phyloP scores from a whole-genome alignment of 1,284 basidiomycete species.

The Porphyrellus sp. region DNA sequence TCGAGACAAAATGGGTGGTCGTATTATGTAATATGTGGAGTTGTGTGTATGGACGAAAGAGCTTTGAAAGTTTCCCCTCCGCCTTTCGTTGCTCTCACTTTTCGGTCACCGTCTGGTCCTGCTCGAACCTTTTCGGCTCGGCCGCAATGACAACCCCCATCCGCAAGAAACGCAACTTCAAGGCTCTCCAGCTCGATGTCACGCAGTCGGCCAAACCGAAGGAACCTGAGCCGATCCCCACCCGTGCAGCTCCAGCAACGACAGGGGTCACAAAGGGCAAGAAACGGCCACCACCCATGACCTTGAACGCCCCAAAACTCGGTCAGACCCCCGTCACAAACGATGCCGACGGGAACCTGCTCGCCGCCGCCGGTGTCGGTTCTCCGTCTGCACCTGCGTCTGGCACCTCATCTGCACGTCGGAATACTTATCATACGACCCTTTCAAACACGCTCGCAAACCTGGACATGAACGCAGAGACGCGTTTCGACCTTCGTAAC shows the following conservation, averaged over 20 bases:
- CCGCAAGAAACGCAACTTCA: slow-evolving; percentile 81
- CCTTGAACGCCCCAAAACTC: slow-evolving; percentile 46
- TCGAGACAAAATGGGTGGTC: slow-evolving; percentile 1
- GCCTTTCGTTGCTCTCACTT: slow-evolving; percentile 9
- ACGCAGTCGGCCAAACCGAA: slow-evolving; percentile 43
- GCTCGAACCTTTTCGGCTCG: slow-evolving; percentile 1
- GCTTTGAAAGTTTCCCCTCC: slow-evolving; percentile 17
- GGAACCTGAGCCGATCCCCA: slow-evolving; percentile 39
- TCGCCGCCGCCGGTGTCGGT: slow-evolving; percentile 39
- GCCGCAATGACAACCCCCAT: slow-evolving; percentile 45
- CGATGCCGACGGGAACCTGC: slow-evolving; percentile 38
- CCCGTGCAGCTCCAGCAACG: slow-evolving; percentile 36
- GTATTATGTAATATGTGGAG: slow-evolving; percentile 23
- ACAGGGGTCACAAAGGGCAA: slow-evolving; percentile 41
- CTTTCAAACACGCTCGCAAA: slow-evolving; percentile 73
- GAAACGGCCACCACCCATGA: slow-evolving; percentile 63
- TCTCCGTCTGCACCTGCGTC: slow-evolving; percentile 42
- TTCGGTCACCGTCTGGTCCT: slow-evolving; percentile 3
- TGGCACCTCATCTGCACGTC: slow-evolving; percentile 42
- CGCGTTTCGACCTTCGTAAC: slow-evolving; percentile 72
- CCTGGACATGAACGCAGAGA: slow-evolving; percentile 71
- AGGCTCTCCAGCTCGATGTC: slow-evolving; percentile 65
- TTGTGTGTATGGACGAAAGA: slow-evolving; percentile 1
- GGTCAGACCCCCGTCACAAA: slow-evolving; percentile 43
- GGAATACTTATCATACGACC: slow-evolving; percentile 67